Conservation (phyloP, 2,329 filamentous ascomycete genomes). For the Pseudogymnoascus sp. region DNA sequence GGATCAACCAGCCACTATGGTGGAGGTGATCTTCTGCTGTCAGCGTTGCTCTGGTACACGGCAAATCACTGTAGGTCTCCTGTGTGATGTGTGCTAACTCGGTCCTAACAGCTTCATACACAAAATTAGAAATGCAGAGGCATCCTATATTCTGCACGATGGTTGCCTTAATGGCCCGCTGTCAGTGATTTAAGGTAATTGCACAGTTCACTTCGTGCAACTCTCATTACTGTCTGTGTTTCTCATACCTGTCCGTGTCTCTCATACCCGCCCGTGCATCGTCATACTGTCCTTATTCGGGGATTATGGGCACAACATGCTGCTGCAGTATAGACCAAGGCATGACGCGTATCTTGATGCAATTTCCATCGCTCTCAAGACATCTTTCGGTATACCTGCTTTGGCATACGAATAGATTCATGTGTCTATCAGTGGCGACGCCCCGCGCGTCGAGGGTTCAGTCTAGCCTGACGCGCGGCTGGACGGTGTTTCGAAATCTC, state of each 20-base stretch:
- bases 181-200: constrained; percentile 5
- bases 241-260: neutral
- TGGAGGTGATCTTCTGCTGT: neutral
- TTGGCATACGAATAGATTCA: neutral
- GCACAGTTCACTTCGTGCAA: constrained; percentile 5
- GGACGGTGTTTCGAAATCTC: neutral
- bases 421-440: neutral
- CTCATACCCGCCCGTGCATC: constrained; percentile 3
- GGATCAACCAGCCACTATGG: neutral
- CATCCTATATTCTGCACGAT: neutral
- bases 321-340: neutral
- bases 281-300: constrained; percentile 8
- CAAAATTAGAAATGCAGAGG: constrained; percentile 1
- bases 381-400: constrained; percentile 1
- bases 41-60: neutral
- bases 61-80: neutral
- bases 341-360: neutral
- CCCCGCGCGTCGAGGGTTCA: neutral
- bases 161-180: constrained; percentile 4
- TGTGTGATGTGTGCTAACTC: neutral
- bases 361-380: neutral
- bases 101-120: neutral
- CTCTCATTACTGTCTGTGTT: neutral
- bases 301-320: neutral
- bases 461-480: neutral